These are phyloP conservation scores for Umbelopsis vinacea DNA, from an alignment of 192 early-diverging fungal species.

Conservation along the genomic window DNA sequence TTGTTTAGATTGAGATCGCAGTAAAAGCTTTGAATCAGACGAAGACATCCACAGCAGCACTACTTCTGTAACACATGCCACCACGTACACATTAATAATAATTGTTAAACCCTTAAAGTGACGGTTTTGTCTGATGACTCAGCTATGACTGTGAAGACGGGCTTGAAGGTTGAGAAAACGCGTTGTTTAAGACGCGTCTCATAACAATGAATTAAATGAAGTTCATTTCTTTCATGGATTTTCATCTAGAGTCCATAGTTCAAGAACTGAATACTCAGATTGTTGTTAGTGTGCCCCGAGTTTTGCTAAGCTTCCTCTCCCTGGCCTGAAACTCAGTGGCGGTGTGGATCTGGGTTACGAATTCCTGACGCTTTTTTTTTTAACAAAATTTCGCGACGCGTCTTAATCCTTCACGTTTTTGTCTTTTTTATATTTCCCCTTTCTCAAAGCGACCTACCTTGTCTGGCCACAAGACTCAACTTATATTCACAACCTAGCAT, in stretches of 20 bases:
- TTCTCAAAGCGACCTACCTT: background rate
- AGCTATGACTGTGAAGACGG: background rate
- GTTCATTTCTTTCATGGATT: background rate
- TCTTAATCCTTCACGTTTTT: slow-evolving; percentile 8
- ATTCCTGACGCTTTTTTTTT: background rate
- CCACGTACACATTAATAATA: slow-evolving; percentile 2
- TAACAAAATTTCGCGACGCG: slow-evolving; percentile 19
- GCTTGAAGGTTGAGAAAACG: background rate
- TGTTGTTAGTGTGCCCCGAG: no score
- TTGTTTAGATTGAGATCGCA: slow-evolving; percentile 36
- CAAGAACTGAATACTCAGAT: background rate
- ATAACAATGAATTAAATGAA: background rate
- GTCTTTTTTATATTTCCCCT: slow-evolving; percentile 5
- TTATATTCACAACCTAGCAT: background rate
- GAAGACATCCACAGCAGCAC: background rate
- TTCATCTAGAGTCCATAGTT: background rate
- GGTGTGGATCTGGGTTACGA: slow-evolving; percentile 19
- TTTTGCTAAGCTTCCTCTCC: background rate
- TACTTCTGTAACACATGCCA: background rate
- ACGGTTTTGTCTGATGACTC: slow-evolving; percentile 19
- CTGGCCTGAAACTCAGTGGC: slow-evolving; percentile 15
- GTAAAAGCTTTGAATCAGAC: slow-evolving; percentile 30
- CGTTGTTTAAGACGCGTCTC: background rate
- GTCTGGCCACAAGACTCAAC: slow-evolving; percentile 6
- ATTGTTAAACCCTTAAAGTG: background rate